A percentile compares a stretch with the other conserved stretches of the same genome.
Conservation (phyloP, 148 eudicot genomes). For the Rhododendron kiyosumense region DNA sequence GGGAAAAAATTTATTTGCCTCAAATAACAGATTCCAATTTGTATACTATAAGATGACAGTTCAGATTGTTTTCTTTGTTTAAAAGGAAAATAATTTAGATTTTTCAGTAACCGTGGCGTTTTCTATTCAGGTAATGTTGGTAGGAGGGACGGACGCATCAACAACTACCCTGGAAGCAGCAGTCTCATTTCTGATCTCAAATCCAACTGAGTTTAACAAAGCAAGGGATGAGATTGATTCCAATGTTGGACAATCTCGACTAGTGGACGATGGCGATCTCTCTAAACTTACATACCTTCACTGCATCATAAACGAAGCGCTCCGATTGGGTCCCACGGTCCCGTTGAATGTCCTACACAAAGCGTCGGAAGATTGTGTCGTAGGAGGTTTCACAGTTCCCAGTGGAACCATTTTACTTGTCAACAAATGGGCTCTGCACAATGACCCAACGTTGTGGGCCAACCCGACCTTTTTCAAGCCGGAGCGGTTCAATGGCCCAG, state of each 20-base stretch:
- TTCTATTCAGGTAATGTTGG: not conserved
- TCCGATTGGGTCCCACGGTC: not conserved
- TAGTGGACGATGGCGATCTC: not conserved
- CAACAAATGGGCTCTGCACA: not conserved
- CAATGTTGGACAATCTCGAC: not conserved
- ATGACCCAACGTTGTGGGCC: not conserved
- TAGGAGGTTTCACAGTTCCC: not conserved
- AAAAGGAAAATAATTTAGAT: not conserved
- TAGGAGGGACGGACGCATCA: not conserved
- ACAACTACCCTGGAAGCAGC: conserved; percentile 1
- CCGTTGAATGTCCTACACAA: not conserved
- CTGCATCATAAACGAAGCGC: conserved; percentile 1
- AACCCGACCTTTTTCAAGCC: not conserved
- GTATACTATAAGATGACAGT: not conserved
- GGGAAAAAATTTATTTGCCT: no score
- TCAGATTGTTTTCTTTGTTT: not conserved
- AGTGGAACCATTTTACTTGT: not conserved
- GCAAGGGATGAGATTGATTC: conserved; percentile 7
- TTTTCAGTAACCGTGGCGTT: not conserved
- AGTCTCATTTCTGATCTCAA: not conserved
- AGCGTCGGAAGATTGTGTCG: not conserved
- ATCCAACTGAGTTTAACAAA: not conserved
- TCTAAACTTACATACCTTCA: not conserved
- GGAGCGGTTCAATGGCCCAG: not conserved
- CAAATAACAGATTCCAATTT: no score